Conservation (phyloP, 2,329 filamentous ascomycete species). For the Alternaria brassicicola region DNA sequence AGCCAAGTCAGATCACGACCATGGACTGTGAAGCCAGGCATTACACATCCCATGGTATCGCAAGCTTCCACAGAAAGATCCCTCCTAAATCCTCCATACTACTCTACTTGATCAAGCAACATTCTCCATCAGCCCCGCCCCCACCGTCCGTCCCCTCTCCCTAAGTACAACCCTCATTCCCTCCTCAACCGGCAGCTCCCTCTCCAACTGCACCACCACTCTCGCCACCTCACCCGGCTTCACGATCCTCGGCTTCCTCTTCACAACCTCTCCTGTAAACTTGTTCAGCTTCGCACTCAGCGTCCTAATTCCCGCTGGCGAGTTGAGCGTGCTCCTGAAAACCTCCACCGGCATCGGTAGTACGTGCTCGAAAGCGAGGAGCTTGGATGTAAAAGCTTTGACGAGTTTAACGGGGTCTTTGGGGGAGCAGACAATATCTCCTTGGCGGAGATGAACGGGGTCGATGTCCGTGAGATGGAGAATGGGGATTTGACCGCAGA, state of each 20-base stretch:
- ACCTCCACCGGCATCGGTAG: conserved; percentile 90
- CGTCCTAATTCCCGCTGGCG: conserved; percentile 73
- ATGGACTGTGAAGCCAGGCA: neutral
- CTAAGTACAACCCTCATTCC: conserved; percentile 82
- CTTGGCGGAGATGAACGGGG: conserved; percentile 74
- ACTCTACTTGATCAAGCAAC: conserved; percentile 18
- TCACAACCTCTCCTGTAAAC: conserved; percentile 72
- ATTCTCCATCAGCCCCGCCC: conserved; percentile 79
- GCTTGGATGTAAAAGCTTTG: conserved; percentile 78
- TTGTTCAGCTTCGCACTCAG: conserved; percentile 81
- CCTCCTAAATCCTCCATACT: neutral
- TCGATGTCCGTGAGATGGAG: conserved; percentile 88
- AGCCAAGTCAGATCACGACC: neutral
- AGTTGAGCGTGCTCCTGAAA: conserved; percentile 82
- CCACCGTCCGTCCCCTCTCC: conserved; percentile 81
- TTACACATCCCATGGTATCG: neutral
- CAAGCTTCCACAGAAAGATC: neutral
- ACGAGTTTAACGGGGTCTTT: conserved; percentile 71
- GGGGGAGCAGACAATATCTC: conserved; percentile 83
- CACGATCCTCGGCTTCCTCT: conserved; percentile 85
- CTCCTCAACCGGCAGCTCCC: conserved; percentile 77
- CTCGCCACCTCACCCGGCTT: conserved; percentile 79
- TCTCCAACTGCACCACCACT: conserved; percentile 74
- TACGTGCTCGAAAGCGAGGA: conserved; percentile 86
- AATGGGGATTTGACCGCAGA: conserved; percentile 86